These are phyloP conservation scores for Neurospora cerealis DNA, from an alignment of 495 filamentous ascomycete genomes.

Conservation along the genomic window DNA sequence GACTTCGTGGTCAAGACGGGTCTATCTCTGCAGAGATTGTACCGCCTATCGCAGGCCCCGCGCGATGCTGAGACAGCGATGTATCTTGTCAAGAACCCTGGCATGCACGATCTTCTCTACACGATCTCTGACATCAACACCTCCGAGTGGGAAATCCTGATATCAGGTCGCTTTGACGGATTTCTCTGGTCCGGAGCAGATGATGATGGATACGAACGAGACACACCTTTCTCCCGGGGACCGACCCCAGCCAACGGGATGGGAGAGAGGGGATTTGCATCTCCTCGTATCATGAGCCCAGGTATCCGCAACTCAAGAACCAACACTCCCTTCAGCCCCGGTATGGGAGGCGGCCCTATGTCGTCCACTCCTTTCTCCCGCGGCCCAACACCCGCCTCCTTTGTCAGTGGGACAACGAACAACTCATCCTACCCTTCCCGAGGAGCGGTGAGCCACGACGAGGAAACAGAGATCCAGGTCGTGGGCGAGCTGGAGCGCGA, in stretches of 20 bases:
- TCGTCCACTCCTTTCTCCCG: constrained; percentile 19
- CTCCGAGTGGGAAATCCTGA: constrained; percentile 92
- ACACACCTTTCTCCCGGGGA: constrained; percentile 36
- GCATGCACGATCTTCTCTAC: constrained; percentile 73
- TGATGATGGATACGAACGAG: constrained; percentile 28
- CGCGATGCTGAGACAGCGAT: constrained; percentile 79
- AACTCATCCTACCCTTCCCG: constrained; percentile 26
- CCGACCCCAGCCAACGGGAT: constrained; percentile 38
- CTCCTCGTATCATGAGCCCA: constrained; percentile 27
- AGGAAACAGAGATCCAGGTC: constrained; percentile 85
- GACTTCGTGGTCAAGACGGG: constrained; percentile 62
- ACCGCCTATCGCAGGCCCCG: constrained; percentile 59
- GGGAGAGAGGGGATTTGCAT: constrained; percentile 9
- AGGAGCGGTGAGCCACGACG: constrained; percentile 67
- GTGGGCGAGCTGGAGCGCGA: constrained; percentile 88
- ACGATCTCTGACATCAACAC: constrained; percentile 80
- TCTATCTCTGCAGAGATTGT: constrained; percentile 72
- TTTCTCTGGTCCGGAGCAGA: constrained; percentile 95
- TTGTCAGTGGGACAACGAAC: constrained; percentile 33
- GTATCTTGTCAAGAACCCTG: constrained; percentile 76
- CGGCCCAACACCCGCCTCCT: constrained; percentile 37
- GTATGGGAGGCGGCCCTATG: neutral
- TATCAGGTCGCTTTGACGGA: constrained; percentile 91
- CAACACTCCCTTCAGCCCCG: constrained; percentile 18
- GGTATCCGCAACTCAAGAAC: constrained; percentile 23